phyloP scores from a whole-genome alignment of 1,284 basidiomycete genomes.

The Coriolopsis trogii region DNA sequence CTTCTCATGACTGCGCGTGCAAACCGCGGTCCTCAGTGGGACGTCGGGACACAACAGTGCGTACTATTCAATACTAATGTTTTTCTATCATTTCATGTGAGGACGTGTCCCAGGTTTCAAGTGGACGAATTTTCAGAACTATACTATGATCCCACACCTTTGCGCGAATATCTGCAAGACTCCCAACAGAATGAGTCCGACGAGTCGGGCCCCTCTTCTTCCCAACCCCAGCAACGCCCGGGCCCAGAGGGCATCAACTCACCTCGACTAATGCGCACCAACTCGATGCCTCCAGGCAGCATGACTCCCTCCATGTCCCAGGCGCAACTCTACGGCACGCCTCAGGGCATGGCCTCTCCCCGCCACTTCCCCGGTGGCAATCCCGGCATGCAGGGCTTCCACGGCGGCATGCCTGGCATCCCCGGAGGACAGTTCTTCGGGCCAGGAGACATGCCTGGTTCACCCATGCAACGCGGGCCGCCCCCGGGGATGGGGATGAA shows the following conservation, averaged over 20 bases:
- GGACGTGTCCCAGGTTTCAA: slow-evolving; percentile 48
- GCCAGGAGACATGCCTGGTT: slow-evolving; percentile 24
- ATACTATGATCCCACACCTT: slow-evolving; percentile 63
- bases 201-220: slow-evolving; percentile 25
- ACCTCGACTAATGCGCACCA: slow-evolving; percentile 14
- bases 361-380: slow-evolving; percentile 36
- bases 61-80: slow-evolving; percentile 22
- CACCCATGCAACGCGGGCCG: slow-evolving; percentile 33
- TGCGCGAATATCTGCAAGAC: slow-evolving; percentile 38
- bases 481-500: slow-evolving; percentile 28
- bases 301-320: slow-evolving; percentile 19
- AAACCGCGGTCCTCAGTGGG: slow-evolving; percentile 82
- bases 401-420: slow-evolving; percentile 27
- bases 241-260: slow-evolving; percentile 17
- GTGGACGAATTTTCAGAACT: slow-evolving; percentile 60
- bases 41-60: slow-evolving; percentile 81
- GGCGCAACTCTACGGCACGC: slow-evolving; percentile 19
- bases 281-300: slow-evolving; percentile 17
- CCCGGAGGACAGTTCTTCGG: slow-evolving; percentile 33
- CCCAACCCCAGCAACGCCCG: slow-evolving; percentile 13
- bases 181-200: slow-evolving; percentile 37
- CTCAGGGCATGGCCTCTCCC: slow-evolving; percentile 36
- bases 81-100: not conserved
- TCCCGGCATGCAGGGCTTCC: slow-evolving; percentile 27
- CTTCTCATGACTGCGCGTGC: slow-evolving; percentile 75